Evolutionary conservation across 108 stramenopile genomes (phyloP), one percentile per base, ranked within the genome.

Genomic region (Cafeteria roenbergensis): DNA sequence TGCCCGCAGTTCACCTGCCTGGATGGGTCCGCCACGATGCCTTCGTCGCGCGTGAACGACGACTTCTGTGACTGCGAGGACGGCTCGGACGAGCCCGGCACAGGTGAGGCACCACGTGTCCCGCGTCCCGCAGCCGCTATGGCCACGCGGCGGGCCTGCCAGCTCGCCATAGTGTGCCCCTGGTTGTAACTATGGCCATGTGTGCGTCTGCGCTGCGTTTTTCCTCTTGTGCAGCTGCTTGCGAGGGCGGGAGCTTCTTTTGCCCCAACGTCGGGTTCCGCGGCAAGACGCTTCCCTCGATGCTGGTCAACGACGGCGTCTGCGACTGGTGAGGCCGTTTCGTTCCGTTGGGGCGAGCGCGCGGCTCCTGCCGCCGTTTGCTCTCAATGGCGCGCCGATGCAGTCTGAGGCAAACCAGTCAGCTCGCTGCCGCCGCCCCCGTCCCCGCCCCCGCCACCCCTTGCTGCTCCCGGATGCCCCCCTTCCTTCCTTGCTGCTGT

Each of bases 61-160:
- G 65, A 71, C 35, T 71, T n/a, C 36, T 71, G 71, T 62, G 71
- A 71, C 32, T 71, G 71, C 66, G 1, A 22, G 4, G 71, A 71
- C 53, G 71, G 71, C 22, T 63, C 64, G 2, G 71, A 71, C 50
- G 71, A 71, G 37, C 71, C 71, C 20, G 71, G 71, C 17, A 71
- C 71, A 0, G 26, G 65, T 63, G 62, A n/a, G 1, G 56, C 52
- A 37, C 2, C 2, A 2, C 17, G 2, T 35, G 59, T 12, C n/a
- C 24, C 22, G 3, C 24, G 22, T 37, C 20, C 37, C 2, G 30
- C 22, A 28, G 37, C 17, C 34, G 24, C 8, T 29, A 21, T 2
- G 17, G 6, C 42, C 12, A 48, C 6, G 12, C 42, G 42, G 42
- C 42, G 6, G 6, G 17, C 12, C 17, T 17, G 12, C 6, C 42